Conservation (phyloP, 805 yeast species). For the Saturnispora quitensis region DNA sequence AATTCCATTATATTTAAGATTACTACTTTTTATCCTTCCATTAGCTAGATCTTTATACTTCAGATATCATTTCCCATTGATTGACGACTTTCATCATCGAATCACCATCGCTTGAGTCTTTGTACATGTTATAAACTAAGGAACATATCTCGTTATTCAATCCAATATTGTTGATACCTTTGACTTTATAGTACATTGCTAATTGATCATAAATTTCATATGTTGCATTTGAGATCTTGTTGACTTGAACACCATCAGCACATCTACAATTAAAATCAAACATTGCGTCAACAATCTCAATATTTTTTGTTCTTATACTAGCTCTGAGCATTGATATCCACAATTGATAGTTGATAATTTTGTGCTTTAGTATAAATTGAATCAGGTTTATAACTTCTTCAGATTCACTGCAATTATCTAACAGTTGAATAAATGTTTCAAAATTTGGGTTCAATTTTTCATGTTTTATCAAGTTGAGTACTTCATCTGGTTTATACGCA, state of each 20-base stretch:
- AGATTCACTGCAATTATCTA: neutral
- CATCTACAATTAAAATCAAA: slow-evolving; percentile 1
- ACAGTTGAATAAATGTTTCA: slow-evolving; percentile 1
- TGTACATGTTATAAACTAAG: slow-evolving; percentile 1
- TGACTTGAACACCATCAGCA: neutral
- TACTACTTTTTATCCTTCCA: neutral
- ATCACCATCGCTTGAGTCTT: slow-evolving; percentile 1
- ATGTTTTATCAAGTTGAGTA: neutral
- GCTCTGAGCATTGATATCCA: slow-evolving; percentile 3
- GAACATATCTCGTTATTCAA: slow-evolving; percentile 1
- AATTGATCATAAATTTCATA: slow-evolving; percentile 2
- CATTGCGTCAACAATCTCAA: slow-evolving; percentile 3
- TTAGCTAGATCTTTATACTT: neutral
- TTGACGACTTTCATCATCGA: slow-evolving; percentile 5
- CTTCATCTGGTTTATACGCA: neutral
- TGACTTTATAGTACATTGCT: neutral
- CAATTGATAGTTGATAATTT: neutral
- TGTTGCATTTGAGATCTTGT: neutral
- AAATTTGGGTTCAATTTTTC: neutral
- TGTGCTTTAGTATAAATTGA: neutral
- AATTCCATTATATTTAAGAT: neutral
- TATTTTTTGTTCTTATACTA: neutral
- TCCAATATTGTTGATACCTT: neutral
- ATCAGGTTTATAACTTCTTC: neutral
- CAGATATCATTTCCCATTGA: slow-evolving; percentile 5